These are phyloP conservation scores for Solanum lignicaule DNA, from an alignment of 257 asterid species.

Conservation along the genomic window DNA sequence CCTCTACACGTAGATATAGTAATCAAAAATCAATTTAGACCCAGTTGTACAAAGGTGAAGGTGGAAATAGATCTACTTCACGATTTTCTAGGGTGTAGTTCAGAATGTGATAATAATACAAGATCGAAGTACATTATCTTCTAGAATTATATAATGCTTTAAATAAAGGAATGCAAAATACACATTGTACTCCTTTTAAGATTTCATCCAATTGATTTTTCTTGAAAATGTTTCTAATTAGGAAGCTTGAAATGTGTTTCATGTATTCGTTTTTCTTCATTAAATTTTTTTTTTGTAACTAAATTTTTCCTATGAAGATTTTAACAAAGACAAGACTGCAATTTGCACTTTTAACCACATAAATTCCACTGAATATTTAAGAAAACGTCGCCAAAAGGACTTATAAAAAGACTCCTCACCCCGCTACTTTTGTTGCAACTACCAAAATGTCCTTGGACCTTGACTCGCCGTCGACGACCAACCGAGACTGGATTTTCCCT, in stretches of 20 bases:
- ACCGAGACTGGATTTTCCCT: conserved; percentile 68
- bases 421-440: not conserved
- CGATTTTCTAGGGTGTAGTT: too few species aligned
- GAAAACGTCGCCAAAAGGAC: not conserved
- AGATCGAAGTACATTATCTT: too few species aligned
- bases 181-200: too few species aligned
- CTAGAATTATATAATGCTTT: too few species aligned
- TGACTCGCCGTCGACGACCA: not conserved
- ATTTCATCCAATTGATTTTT: not conserved
- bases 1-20: not conserved
- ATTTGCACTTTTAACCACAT: not conserved
- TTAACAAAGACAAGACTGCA: not conserved
- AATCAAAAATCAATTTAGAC: too few species aligned
- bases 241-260: not conserved
- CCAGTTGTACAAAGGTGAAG: not conserved
- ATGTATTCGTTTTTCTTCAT: not conserved
- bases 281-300: not conserved
- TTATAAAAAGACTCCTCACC: not conserved
- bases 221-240: too few species aligned
- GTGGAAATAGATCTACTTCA: not conserved
- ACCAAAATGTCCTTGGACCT: not conserved
- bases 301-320: too few species aligned
- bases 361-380: not conserved
- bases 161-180: not conserved
- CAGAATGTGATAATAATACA: not conserved